Conservation (phyloP, 352 stramenopile genomes). For the Thraustotheca clavata region DNA sequence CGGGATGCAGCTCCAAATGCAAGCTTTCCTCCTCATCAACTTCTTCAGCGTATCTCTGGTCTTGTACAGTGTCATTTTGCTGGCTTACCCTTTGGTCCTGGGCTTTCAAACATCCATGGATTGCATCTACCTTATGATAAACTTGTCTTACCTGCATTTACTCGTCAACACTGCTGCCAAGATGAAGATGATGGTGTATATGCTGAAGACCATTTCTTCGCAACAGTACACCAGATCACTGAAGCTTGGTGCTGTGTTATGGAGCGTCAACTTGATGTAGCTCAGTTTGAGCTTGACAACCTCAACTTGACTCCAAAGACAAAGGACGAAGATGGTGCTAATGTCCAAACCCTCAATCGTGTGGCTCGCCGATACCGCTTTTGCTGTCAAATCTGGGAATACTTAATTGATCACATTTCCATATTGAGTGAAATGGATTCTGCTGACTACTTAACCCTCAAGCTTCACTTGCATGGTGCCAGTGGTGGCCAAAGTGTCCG, state of each 20-base stretch:
- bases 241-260: constrained; percentile 21
- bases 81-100: constrained; percentile 12
- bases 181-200: not conserved
- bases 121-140: constrained; percentile 11
- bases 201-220: constrained; percentile 18
- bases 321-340: not conserved
- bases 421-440: constrained; percentile 19
- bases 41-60: not conserved
- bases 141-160: not conserved
- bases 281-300: constrained; percentile 5
- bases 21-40: not conserved
- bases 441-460: constrained; percentile 10
- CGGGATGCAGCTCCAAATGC: not conserved
- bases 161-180: not conserved
- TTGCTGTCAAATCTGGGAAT: constrained; percentile 4
- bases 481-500: constrained; percentile 15
- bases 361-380: constrained; percentile 14
- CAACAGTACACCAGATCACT: constrained; percentile 13
- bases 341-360: not conserved
- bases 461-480: constrained; percentile 4
- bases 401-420: constrained; percentile 9
- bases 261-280: constrained; percentile 13
- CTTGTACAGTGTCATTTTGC: constrained; percentile 3
- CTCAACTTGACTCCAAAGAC: not conserved
- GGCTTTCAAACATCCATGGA: not conserved